Evolutionary conservation across 2,329 filamentous ascomycete species (phyloP), one percentile per base, ranked within the genome.

Genomic region (Verticillium zaregamsianum): DNA sequence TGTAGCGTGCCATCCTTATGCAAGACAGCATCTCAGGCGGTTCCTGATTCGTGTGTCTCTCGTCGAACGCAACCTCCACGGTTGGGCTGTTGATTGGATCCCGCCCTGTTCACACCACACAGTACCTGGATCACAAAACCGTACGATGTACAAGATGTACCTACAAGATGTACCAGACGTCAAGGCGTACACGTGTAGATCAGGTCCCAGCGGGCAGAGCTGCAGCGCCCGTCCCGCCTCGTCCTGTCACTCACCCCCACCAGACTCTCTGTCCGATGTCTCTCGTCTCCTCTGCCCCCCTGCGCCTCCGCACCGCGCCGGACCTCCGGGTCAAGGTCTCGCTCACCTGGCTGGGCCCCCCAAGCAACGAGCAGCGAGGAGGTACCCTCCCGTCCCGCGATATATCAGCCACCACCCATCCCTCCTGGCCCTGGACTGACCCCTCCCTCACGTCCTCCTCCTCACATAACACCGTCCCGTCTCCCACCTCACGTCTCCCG

Each of bases 291-390:
- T 39, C 45, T 55, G 28, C 28, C 55, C 39, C 17, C 33, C 33
- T 23, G 39, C 32, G 12, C 45, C 59, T 61, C 55, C 57, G 33
- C 23, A 28, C 37, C 35, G 58, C 59, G 59, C 60, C 57, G 39
- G 57, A 54, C n/a, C 37, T 58, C 60, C 60, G 58, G 31, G 57
- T 58, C 45, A 49, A 49, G 45, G 45, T 58, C 45, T 58, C 40
- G 31, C 39, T 32, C 52, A n/a, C 25, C 33, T 59, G 45, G 11
- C 45, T 28, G 28, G 25, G 23, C 40, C 45, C 45, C 23, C 9
- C 8, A 49, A 45, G 39, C 7, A 45, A 20, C 39, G 8, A 15
- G 37, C 37, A 40, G 6, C 40, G n/a, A 49, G 45, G 17, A 8
- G 20, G 11, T 11, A 11, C 23, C 33, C 35, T 45, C 35, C 56